Evolutionary conservation across 352 stramenopile species (phyloP).

Genomic region (Phytophthora meadii): DNA sequence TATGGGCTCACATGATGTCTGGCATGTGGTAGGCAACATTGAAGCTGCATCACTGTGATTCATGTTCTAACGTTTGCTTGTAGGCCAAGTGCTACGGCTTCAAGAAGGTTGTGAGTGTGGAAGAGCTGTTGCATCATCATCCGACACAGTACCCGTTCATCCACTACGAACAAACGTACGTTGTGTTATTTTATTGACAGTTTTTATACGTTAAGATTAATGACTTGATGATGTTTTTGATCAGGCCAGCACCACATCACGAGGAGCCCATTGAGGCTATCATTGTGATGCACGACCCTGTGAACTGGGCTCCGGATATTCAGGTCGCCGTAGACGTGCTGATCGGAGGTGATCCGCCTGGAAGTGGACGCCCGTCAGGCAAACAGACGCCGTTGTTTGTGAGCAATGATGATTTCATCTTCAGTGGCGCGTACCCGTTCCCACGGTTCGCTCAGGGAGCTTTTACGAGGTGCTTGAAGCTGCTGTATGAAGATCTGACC

Average conservation of each 20-base stretch:
- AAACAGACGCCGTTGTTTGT: conserved; percentile 83
- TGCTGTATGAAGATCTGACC: conserved; percentile 77
- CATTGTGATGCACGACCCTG: conserved; percentile 92
- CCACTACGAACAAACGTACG: conserved; percentile 70
- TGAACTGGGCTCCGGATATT: conserved; percentile 89
- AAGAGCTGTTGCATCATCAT: conserved; percentile 74
- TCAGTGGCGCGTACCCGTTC: conserved; percentile 82
- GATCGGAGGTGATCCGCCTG: conserved; percentile 79
- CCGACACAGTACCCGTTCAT: conserved; percentile 86
- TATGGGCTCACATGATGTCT: conserved; percentile 86
- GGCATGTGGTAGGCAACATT: conserved; percentile 61
- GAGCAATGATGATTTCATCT: conserved; percentile 91
- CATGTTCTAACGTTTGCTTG: background rate
- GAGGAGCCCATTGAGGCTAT: conserved; percentile 84
- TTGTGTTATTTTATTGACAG: background rate
- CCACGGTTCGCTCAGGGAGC: conserved; percentile 87
- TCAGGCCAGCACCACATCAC: conserved; percentile 56
- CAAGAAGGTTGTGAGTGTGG: conserved; percentile 77
- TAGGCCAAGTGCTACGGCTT: conserved; percentile 82
- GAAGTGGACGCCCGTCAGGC: conserved; percentile 50
- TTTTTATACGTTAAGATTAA: background rate
- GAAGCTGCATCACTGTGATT: background rate
- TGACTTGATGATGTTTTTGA: background rate
- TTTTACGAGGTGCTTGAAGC: conserved; percentile 78
- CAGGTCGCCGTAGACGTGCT: conserved; percentile 92